These are phyloP conservation scores for Pseudocercospora eumusae DNA, from an alignment of 2,329 filamentous ascomycete species.

Conservation along the genomic window DNA sequence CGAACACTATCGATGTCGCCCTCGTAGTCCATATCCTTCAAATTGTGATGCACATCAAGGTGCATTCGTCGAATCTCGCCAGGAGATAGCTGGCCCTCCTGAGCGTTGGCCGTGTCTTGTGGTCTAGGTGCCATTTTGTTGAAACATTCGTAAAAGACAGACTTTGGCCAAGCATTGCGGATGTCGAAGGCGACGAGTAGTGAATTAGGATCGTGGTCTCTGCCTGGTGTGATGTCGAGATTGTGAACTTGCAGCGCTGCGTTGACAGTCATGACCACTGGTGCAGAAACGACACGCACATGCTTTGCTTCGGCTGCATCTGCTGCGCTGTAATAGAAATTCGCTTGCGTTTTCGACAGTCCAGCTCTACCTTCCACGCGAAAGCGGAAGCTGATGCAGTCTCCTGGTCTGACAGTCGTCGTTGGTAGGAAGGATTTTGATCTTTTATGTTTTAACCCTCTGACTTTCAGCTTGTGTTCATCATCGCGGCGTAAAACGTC, in stretches of 20 bases:
- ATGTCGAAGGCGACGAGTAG: constrained; percentile 82
- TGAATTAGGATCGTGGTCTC: constrained; percentile 57
- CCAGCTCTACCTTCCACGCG: constrained; percentile 86
- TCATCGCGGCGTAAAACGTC: constrained; percentile 22
- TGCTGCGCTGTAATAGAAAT: constrained; percentile 68
- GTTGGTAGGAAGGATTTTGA: constrained; percentile 20
- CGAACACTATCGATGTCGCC: constrained; percentile 22
- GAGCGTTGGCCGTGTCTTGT: constrained; percentile 5
- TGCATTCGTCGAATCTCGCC: constrained; percentile 30
- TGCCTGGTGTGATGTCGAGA: constrained; percentile 70
- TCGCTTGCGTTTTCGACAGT: constrained; percentile 73
- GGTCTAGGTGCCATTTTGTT: constrained; percentile 11
- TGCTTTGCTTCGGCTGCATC: constrained; percentile 18
- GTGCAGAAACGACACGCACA: constrained; percentile 60
- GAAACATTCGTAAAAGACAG: constrained; percentile 54
- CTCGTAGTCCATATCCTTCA: constrained; percentile 16
- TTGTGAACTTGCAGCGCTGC: constrained; percentile 80
- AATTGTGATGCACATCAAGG: constrained; percentile 16
- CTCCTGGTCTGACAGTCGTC: constrained; percentile 51
- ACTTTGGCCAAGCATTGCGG: constrained; percentile 85
- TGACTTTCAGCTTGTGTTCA: constrained; percentile 21
- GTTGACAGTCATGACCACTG: constrained; percentile 86
- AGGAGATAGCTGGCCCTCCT: constrained; percentile 23
- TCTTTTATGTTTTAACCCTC: constrained; percentile 18
- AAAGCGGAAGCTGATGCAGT: constrained; percentile 71